Base-by-base conservation (phyloP, 2,329 filamentous ascomycete genomes). In the Colletotrichum cuscutae region DNA sequence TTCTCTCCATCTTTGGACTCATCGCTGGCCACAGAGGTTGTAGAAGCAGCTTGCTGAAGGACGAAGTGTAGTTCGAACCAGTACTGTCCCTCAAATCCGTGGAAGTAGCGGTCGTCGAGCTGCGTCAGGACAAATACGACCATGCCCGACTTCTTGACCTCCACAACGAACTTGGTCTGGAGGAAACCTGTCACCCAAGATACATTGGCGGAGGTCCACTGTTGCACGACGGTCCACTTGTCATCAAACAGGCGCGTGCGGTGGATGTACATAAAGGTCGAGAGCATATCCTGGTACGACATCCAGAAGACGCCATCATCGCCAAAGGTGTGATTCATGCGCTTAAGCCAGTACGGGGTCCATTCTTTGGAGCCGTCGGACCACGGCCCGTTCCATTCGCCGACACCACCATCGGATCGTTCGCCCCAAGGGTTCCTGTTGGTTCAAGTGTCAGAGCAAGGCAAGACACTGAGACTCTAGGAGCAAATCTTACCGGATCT, bases 301-400 rank as follows among this genome's bases (percentile, higher is more conserved):
- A 90, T 90, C 88, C 88, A 90, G 74, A 90, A 90, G 58, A 87
- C 89, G 28, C 93, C 93, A 76, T 95, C 93, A 76, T 94, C 92
- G 52, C 93, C 93, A 76, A 95, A 95, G 54, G 89, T 90, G 79
- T 95, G 93, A 58, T 88, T 86, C 1, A 97, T 86, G 77, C 92
- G 91, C 72, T 90, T 83, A 82, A 96, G 91, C 89, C 92, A 94
- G 76, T 95, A 91, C 0, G 93, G 86, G 1, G 93, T 96, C 94
- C 94, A 97, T 81, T 96, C 92, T 77, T 94, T 93, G 7, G 92
- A 94, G 0, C 94, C 94, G 78, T 94, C 92, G 49, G 89, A 90
- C 92, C 93, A 95, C 5, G 91, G 87, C 15, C 93, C 93, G 66
- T 88, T 91, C 92, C 92, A 94, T 81, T 94, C 92, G 61, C 84